phyloP scores from a whole-genome alignment of 768 basidiomycete genomes.

The Rickenella mellea region DNA sequence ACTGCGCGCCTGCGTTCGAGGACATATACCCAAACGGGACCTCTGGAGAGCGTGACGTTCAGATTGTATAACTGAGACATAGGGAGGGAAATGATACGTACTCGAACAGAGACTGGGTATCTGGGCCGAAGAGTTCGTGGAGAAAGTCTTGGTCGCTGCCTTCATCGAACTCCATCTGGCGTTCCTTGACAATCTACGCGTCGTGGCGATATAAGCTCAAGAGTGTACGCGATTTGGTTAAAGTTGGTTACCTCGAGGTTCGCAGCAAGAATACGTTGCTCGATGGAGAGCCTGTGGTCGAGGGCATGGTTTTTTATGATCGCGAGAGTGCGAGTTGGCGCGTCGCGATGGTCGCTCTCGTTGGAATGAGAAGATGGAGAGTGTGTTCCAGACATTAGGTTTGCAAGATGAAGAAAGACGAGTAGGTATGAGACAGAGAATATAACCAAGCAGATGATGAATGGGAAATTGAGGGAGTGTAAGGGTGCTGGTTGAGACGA shows the following conservation, averaged over 20 bases:
- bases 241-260: slow-evolving; percentile 60
- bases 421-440: background rate
- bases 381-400: slow-evolving; percentile 1
- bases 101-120: slow-evolving; percentile 67
- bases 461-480: no score
- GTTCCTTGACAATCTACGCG: slow-evolving; percentile 70
- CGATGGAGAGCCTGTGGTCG: slow-evolving; percentile 67
- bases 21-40: slow-evolving; percentile 88
- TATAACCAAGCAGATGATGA: no score
- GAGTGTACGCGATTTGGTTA: slow-evolving; percentile 1
- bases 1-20: slow-evolving; percentile 77
- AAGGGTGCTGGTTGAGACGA: no score
- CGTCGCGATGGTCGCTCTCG: background rate
- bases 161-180: slow-evolving; percentile 82
- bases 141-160: slow-evolving; percentile 75
- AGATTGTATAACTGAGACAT: background rate
- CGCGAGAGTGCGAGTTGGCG: slow-evolving; percentile 59
- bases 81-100: slow-evolving; percentile 29
- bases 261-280: slow-evolving; percentile 68
- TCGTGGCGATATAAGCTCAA: no score
- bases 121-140: slow-evolving; percentile 73
- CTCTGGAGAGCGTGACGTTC: slow-evolving; percentile 30
- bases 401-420: background rate
- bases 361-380: background rate
- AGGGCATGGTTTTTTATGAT: slow-evolving; percentile 80